Evolutionary conservation across 1,284 basidiomycete species (phyloP), one percentile per base, ranked within the genome.

Genomic region (Somion occarium): DNA sequence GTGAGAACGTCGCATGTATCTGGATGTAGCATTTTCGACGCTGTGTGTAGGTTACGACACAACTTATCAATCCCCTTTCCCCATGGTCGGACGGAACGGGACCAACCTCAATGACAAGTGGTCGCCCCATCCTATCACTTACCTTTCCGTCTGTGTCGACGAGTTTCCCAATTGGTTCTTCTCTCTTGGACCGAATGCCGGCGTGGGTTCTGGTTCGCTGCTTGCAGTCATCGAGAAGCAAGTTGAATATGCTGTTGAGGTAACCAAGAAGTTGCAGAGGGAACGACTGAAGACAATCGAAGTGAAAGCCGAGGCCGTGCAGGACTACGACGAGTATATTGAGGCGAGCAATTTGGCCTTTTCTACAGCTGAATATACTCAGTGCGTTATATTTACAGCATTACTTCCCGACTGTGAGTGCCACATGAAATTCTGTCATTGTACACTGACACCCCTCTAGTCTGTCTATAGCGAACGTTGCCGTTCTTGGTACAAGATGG

Each of bases 401-500:
- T 46, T 80, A 78, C 57, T 80, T 80, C 65, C 75, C 72, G 12
- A 72, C 60, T 56, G 76, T 76, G 47, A 46, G 65, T 58, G 7
- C n/a, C n/a, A 42, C 74, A 72, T 74, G 20, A 78, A n/a, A n/a
- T n/a, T n/a, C n/a, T 34, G 30, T 7, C n/a, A 38, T 48, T 26
- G 7, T 23, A 5, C 26, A 26, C 25, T 52, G 41, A 42, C 25
- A 37, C 18, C 9, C 15, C 44, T 54, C n/a, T 26, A 83, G 78
- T 82, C 79, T 2, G 80, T 84, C 1, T 85, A 75, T 60, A 73
- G 73, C 30, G 74, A 76, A 50, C 75, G 77, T 51, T 85, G 83
- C 58, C 70, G 74, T 3, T 80, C 80, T 2, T 87, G 84, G 84
- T 86, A 85, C 59, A 85, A 85, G 61, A 70, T 68, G 43, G 80